These are phyloP conservation scores for Gnetum montanum DNA, from an alignment of 75 land plant genomes.

Conservation along the genomic window DNA sequence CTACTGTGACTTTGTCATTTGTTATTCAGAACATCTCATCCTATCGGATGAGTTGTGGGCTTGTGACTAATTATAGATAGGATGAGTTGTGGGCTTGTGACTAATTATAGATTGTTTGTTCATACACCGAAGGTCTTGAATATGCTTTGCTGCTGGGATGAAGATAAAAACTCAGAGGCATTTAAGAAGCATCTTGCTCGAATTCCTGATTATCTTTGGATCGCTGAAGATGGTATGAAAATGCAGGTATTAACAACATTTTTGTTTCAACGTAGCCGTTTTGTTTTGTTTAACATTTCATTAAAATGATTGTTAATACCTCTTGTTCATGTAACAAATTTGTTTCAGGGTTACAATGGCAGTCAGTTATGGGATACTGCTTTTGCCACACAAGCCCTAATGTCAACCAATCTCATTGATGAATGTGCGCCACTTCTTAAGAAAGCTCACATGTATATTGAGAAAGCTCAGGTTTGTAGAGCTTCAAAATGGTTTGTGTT, in stretches of 20 bases:
- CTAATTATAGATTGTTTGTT: too few species aligned
- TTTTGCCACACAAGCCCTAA: slow-evolving; percentile 73
- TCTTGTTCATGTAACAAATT: too few species aligned
- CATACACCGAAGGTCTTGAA: slow-evolving; percentile 89
- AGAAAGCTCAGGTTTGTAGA: slow-evolving; percentile 57
- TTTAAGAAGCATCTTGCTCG: slow-evolving; percentile 87
- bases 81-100: too few species aligned
- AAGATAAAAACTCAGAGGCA: slow-evolving; percentile 87
- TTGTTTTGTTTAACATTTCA: slow-evolving; percentile 6
- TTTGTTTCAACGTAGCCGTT: too few species aligned
- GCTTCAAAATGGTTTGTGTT: neutral
- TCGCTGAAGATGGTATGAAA: slow-evolving; percentile 99
- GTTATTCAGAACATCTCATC: too few species aligned
- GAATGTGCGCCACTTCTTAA: slow-evolving; percentile 51
- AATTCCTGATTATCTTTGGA: slow-evolving; percentile 74
- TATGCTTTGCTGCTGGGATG: slow-evolving; percentile 96
- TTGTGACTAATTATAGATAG: too few species aligned
- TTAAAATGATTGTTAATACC: neutral
- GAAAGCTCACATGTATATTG: slow-evolving; percentile 70
- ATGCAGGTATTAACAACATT: slow-evolving; percentile 98
- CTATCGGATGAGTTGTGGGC: too few species aligned
- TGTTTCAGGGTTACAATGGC: slow-evolving; percentile 75
- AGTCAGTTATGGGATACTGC: slow-evolving; percentile 93
- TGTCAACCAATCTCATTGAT: slow-evolving; percentile 53
- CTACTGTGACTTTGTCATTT: too few species aligned